Evolutionary conservation across 2,329 filamentous ascomycete genomes (phyloP), one percentile per base, ranked within the genome.

Genomic region (Neonectria neomacrospora): DNA sequence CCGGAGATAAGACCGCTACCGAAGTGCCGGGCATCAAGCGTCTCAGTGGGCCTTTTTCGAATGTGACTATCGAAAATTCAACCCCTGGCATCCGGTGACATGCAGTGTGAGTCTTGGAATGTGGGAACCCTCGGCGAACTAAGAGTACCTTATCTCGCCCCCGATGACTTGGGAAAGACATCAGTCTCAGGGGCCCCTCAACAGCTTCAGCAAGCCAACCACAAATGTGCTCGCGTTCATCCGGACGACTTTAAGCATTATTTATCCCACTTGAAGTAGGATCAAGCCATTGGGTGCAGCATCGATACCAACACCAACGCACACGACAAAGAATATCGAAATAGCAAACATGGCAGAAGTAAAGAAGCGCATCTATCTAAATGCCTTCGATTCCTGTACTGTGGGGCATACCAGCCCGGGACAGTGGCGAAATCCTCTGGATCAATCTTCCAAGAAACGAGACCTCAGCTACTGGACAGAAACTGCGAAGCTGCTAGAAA

Each of bases 401-500:
- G 61, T 66, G 2, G 57, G 62, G 1, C 64, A 66, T 23, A 66
- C 62, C 44, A 67, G 64, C 6, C 61, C 62, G 2, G 64, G 64
- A 2, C 64, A 65, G 53, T 67, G 64, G 64, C 50, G 62, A 10
- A 67, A 67, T 10, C 64, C 62, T 3, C n/a, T 50, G 12, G 64
- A 67, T 34, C 54, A 16, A 1, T 62, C 60, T 1, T 23, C 60
- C 2, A 22, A 57, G 26, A 65, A 57, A 32, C 54, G n/a, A 26
- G 41, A 62, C 30, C 79, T 90, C 1, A 78, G 84, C n/a, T 90
- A 90, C 71, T 90, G 87, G 87, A 83, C 86, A 16, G 80, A 89
- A 20, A 79, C 90, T 0, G 88, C 87, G 5, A 86, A 88, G 64
- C 71, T 89, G 0, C 78, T 89, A 1, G 88, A 90, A 60, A 79